phyloP scores from a whole-genome alignment of 164 flowering plant genomes.

The Tetrastigma voinierianum region DNA sequence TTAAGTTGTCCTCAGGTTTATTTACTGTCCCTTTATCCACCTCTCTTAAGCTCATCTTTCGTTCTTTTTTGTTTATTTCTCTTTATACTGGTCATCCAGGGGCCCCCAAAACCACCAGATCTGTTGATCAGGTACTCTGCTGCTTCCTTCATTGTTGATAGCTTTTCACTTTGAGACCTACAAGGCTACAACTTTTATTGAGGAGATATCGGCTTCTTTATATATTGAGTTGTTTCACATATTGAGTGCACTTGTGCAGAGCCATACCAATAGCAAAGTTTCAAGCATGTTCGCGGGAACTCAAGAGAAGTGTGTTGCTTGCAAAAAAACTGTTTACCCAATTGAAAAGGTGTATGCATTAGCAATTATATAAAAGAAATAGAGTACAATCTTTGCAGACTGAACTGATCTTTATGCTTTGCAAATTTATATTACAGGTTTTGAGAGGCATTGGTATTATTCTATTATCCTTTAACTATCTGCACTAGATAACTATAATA shows the following conservation, averaged over 20 bases:
- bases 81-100: slow-evolving; percentile 29
- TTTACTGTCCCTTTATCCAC: not conserved
- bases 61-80: not conserved
- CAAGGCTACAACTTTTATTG: not conserved
- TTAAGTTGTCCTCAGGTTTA: not conserved
- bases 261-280: slow-evolving; percentile 55
- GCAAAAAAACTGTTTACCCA: slow-evolving; percentile 94
- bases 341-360: slow-evolving; percentile 26
- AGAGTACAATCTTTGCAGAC: no score
- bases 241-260: slow-evolving; percentile 24
- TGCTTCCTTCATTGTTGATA: not conserved
- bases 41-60: not conserved
- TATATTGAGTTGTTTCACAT: not conserved
- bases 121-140: slow-evolving; percentile 55
- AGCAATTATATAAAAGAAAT: no score
- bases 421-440: no score
- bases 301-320: slow-evolving; percentile 88
- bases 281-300: slow-evolving; percentile 88
- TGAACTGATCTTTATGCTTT: no score
- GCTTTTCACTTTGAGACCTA: not conserved
- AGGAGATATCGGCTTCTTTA: not conserved
- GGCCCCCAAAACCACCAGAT: slow-evolving; percentile 56
- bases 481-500: no score
- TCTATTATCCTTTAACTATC: no score
- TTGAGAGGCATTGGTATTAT: no score